Base-by-base conservation (phyloP, 192 early-diverging fungal species). In the Coemansia javaensis region DNA sequence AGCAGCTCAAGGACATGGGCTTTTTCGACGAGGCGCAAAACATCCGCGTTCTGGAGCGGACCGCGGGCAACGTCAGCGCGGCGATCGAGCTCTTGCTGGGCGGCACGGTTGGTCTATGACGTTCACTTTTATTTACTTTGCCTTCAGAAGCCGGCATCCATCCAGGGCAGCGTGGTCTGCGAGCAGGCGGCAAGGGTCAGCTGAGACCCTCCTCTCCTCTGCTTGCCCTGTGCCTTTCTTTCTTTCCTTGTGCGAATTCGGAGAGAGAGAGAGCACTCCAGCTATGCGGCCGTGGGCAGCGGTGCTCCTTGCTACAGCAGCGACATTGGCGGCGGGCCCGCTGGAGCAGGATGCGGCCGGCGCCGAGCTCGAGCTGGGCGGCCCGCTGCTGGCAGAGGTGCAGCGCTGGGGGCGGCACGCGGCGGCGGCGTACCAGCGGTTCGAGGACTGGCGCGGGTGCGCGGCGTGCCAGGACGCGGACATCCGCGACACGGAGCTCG, bases 1-100 rank as follows among this genome's bases (percentile, higher is more conserved):
- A 87, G 62, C 86, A 85, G 70, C 67, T 85, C 60, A 88, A 79
- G 55, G 97, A 99, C 22, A 99, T 99, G 97, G 97, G 97, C 15
- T 92, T 99, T 63, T 89, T 74, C 62, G 85, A 94, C 62, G 85
- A 85, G 2, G 72, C 80, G 22, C 85, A 89, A 69, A 99, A 99
- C 56, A 88, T 99, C 49, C 79, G 90, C 32, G 94, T 89, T 0
- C 77, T 99, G 49, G 72, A 79, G 16, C 61, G 81, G 31, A 84
- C 90, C 11, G 79, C 81, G 14, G 97, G 97, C 28, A 88, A 97
- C 60, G 93, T 97, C 14, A 78, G 94, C 52, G 90, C 87, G 5
- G 97, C 97, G n/a, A 84, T 97, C 35, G 97, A 99, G 62, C 81
- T 73, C 37, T 49, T 90, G 15, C 62, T 90, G 23, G 46, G 46